Conservation (phyloP, 2,329 filamentous ascomycete genomes). For the Cladobotryum protrusum region DNA sequence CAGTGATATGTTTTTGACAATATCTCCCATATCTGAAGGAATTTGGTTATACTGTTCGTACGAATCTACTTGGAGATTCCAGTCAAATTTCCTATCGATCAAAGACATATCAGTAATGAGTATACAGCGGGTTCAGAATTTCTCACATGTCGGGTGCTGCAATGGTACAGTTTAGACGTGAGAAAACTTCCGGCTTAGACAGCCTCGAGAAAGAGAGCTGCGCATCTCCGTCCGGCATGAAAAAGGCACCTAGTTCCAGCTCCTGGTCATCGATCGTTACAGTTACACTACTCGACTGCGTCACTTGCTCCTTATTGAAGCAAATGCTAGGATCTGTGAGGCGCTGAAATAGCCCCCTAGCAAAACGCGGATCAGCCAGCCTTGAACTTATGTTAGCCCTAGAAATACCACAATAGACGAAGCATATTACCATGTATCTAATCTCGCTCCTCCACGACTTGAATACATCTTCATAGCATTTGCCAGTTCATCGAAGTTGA, state of each 20-base stretch:
- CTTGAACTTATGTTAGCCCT: slow-evolving; percentile 8
- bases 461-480: slow-evolving; percentile 22
- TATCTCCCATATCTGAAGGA: slow-evolving; percentile 13
- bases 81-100: slow-evolving; percentile 26
- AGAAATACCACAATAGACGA: neutral
- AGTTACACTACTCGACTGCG: slow-evolving; percentile 16
- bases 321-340: slow-evolving; percentile 14
- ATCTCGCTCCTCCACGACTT: slow-evolving; percentile 22
- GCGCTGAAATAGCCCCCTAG: slow-evolving; percentile 8
- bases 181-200: slow-evolving; percentile 16
- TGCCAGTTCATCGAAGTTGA: slow-evolving; percentile 21
- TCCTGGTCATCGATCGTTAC: slow-evolving; percentile 16
- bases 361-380: slow-evolving; percentile 4
- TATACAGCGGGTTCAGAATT: neutral
- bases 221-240: slow-evolving; percentile 3
- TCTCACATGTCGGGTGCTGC: slow-evolving; percentile 31
- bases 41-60: slow-evolving; percentile 15
- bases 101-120: no score
- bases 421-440: slow-evolving; percentile 21
- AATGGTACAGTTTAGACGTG: slow-evolving; percentile 27
- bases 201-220: slow-evolving; percentile 20
- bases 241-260: slow-evolving; percentile 18
- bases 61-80: slow-evolving; percentile 27
- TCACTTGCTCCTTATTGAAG: slow-evolving; percentile 9
- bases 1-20: slow-evolving; percentile 20